Conservation (phyloP, 2,329 filamentous ascomycete species). For the Diaporthe nobilis region DNA sequence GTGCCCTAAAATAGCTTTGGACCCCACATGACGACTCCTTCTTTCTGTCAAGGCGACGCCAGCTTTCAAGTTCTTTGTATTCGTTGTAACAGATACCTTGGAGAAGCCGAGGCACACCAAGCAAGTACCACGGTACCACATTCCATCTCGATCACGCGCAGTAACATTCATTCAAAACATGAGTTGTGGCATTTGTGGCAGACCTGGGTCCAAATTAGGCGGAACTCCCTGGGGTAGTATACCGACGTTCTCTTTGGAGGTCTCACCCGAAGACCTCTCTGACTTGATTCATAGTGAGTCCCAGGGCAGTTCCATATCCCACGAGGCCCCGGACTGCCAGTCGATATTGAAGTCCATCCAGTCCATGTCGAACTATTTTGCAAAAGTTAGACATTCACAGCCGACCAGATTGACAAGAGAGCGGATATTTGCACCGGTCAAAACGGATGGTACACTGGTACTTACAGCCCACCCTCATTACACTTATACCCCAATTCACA, state of each 20-base stretch:
- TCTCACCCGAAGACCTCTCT: neutral
- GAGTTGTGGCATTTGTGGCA: no score
- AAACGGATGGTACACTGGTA: no score
- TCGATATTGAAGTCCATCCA: neutral
- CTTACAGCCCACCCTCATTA: no score
- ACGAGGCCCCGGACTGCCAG: neutral
- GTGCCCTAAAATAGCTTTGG: neutral
- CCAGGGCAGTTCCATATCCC: neutral
- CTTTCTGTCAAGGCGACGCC: neutral
- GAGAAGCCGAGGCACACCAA: neutral
- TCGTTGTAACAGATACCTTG: neutral
- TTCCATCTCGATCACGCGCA: no score
- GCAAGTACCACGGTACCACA: neutral
- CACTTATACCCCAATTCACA: no score
- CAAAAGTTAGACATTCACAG: neutral
- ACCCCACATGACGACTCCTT: neutral
- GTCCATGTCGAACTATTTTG: neutral
- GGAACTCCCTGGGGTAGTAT: neutral
- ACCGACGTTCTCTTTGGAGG: neutral
- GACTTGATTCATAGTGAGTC: neutral
- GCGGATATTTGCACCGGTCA: no score
- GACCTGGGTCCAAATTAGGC: neutral
- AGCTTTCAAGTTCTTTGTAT: neutral
- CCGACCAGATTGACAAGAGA: neutral
- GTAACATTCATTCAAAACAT: neutral